Evolutionary conservation across 176 grass and related monocot genomes (phyloP).

Genomic region (Musa acuminata): DNA sequence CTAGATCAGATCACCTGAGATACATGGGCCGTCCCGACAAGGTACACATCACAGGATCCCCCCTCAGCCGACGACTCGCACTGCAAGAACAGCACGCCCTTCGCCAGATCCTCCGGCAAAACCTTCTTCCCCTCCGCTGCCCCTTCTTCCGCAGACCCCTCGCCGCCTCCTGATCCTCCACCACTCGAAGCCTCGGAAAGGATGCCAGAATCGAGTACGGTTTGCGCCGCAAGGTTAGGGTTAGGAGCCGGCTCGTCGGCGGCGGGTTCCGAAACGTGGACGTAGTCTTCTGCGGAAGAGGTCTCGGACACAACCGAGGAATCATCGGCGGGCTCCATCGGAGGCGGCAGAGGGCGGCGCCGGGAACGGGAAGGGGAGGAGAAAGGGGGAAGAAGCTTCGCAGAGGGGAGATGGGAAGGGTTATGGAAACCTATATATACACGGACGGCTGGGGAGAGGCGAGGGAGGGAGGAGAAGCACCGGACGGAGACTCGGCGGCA

Average conservation of each 20-base stretch:
- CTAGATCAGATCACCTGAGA: constrained; percentile 41
- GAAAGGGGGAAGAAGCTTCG: not conserved
- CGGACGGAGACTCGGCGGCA: not conserved
- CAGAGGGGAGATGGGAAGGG: not conserved
- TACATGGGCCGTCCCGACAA: constrained; percentile 67
- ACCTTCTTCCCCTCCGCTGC: constrained; percentile 20
- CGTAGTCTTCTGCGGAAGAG: not conserved
- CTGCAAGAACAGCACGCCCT: constrained; percentile 43
- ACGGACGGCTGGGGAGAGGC: not conserved
- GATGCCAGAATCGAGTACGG: not conserved
- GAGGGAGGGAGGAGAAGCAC: not conserved
- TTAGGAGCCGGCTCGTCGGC: constrained; percentile 2
- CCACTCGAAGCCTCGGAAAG: constrained; percentile 3
- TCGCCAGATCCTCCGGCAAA: constrained; percentile 59
- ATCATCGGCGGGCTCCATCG: constrained; percentile 40
- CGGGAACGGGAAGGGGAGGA: constrained; percentile 6
- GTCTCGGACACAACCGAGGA: not conserved
- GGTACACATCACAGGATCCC: constrained; percentile 47
- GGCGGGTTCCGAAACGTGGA: not conserved
- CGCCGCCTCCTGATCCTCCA: not conserved
- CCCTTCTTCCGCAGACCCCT: not conserved
- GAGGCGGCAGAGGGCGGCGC: constrained; percentile 7
- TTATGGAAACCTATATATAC: not conserved
- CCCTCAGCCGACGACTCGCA: constrained; percentile 45
- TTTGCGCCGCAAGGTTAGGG: not conserved